phyloP scores from a whole-genome alignment of 768 basidiomycete species.

The Russula earlei region DNA sequence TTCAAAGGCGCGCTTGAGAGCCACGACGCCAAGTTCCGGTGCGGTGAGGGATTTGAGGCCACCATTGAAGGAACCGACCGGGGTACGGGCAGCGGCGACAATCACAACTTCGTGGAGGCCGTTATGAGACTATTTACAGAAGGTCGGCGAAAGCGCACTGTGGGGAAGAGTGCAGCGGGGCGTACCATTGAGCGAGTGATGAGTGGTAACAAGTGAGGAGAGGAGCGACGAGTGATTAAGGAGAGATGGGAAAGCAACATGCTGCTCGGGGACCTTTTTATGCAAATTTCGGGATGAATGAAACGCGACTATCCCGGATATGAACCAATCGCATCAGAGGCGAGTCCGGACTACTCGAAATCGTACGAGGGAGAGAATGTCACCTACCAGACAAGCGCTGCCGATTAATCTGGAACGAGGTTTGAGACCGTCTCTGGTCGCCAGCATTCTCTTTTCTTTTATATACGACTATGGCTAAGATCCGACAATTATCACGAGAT shows the following conservation, averaged over 20 bases:
- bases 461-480: background rate
- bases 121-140: constrained; percentile 24
- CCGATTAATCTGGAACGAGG: constrained; percentile 7
- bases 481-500: background rate
- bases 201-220: constrained; percentile 26
- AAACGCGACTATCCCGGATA: constrained; percentile 19
- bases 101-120: constrained; percentile 79
- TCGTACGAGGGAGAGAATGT: constrained; percentile 17
- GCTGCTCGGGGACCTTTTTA: background rate
- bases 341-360: background rate
- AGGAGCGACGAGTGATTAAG: constrained; percentile 33
- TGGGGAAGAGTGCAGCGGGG: background rate
- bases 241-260: constrained; percentile 26
- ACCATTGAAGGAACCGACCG: constrained; percentile 89
- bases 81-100: constrained; percentile 88
- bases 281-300: background rate
- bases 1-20: constrained; percentile 84
- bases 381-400: constrained; percentile 1
- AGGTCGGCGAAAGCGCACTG: background rate
- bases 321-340: constrained; percentile 19
- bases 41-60: constrained; percentile 81
- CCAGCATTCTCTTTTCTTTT: too few relatives aligned
- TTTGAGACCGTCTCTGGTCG: background rate
- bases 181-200: constrained; percentile 26
- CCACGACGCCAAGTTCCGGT: constrained; percentile 80